Conservation (phyloP, 805 yeast genomes). For the Lipomyces spencermartinsiae region DNA sequence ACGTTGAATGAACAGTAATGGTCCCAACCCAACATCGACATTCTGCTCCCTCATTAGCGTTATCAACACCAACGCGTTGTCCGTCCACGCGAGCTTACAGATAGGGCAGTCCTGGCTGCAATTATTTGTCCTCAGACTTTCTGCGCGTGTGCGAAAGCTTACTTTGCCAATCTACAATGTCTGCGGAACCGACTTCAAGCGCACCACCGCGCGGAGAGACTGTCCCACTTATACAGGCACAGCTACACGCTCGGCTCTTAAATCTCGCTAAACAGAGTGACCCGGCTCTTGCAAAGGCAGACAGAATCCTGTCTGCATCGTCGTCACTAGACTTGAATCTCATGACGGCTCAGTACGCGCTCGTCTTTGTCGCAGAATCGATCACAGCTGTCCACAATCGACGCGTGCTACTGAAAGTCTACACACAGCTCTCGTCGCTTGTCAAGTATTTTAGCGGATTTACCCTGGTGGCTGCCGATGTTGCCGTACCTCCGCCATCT, state of each 20-base stretch:
- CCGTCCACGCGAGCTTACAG: no score
- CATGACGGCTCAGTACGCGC: constrained; percentile 34
- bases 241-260: constrained; percentile 20
- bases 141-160: not conserved
- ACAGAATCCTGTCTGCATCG: constrained; percentile 21
- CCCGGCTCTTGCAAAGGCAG: constrained; percentile 25
- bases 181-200: not conserved
- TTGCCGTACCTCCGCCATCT: constrained; percentile 11
- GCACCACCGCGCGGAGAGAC: constrained; percentile 10
- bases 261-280: constrained; percentile 15
- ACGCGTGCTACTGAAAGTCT: constrained; percentile 8
- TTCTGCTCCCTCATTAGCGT: no score
- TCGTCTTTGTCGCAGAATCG: constrained; percentile 23
- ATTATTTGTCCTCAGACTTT: no score
- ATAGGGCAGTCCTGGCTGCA: no score
- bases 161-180: not conserved
- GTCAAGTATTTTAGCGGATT: constrained; percentile 14
- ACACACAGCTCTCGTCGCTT: constrained; percentile 6
- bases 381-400: constrained; percentile 16
- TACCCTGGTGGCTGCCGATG: constrained; percentile 10
- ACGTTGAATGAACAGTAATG: no score
- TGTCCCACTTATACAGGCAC: constrained; percentile 8
- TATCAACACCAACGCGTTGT: no score
- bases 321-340: constrained; percentile 34
- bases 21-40: no score